phyloP scores from a whole-genome alignment of 805 yeast genomes.

The Middelhovenomyces tepae region DNA sequence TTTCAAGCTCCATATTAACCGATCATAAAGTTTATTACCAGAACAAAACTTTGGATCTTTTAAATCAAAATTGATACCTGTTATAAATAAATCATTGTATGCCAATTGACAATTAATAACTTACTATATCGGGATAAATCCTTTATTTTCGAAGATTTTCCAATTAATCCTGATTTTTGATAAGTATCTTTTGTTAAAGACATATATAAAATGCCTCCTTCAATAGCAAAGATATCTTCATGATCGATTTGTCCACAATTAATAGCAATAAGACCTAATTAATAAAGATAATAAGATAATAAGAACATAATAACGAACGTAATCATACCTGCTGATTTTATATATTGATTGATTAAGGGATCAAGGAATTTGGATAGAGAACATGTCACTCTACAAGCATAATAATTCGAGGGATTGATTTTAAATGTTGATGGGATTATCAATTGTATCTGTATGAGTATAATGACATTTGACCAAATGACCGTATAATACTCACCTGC shows the following conservation, averaged over 20 bases:
- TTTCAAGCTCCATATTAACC: constrained; percentile 17
- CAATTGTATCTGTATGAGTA: too few relatives aligned
- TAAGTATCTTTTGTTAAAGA: constrained; percentile 27
- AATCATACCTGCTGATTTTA: not conserved
- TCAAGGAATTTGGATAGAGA: not conserved
- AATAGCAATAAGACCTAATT: not conserved
- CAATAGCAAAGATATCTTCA: constrained; percentile 26
- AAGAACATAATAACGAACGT: not conserved
- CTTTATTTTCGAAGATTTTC: constrained; percentile 19
- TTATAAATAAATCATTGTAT: constrained; percentile 1
- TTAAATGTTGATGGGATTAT: not conserved
- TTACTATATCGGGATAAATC: constrained; percentile 13
- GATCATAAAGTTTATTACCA: constrained; percentile 11
- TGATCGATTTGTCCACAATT: constrained; percentile 20
- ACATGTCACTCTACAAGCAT: not conserved
- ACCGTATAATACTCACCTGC: too few relatives aligned
- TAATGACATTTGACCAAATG: too few relatives aligned
- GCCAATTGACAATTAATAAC: constrained; percentile 4
- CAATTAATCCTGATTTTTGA: constrained; percentile 28
- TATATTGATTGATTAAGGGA: not conserved
- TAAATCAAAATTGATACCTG: constrained; percentile 11
- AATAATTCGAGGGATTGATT: not conserved
- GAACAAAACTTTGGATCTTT: constrained; percentile 4
- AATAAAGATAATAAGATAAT: not conserved
- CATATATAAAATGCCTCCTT: constrained; percentile 22